Base-by-base conservation (phyloP, 2,329 filamentous ascomycete genomes). In the Colletotrichum navitas region DNA sequence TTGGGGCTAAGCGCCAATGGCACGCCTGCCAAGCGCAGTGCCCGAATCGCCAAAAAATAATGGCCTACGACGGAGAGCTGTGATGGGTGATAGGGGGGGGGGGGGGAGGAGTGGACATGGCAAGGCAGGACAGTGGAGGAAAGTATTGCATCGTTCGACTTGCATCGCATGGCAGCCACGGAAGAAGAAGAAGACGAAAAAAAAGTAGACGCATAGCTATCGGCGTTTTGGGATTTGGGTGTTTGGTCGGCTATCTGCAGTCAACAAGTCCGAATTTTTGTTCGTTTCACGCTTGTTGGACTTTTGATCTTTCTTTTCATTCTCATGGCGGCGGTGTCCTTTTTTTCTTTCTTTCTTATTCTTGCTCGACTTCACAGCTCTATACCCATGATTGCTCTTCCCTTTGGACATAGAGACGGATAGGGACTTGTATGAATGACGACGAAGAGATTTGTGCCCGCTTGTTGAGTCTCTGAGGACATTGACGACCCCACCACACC, bases 1-100 rank as follows among this genome's bases (percentile, higher is more conserved):
- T 2, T 67, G 6, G 71, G 68, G 4, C 47, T 51, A 55, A 68
- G 63, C 43, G 68, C 52, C 7, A 73, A 73, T 32, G 71, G 71
- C 5, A 73, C 71, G 6, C 69, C 69, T 18, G 68, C 68, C 18
- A 73, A 72, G 58, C 45, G 71, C 0, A 72, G 70, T 32, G 21
- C 51, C 16, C 55, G 68, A 3, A 71, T 63, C 16, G 65, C 65
- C 14, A 60, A 68, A 36, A 68, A 68, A 36, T 71, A 12, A 59
- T 18, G 32, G 43, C 16, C 3, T 1, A 7, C 32, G n/a, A 52
- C 10, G 16, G 47, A 63, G 4, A 29, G 24, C 21, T 26, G 32
- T 29, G 32, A 43, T 39, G 32, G 5, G 14, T 29, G 45, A 18
- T 54, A 3, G 4, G 18, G 6, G 18, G 34, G 49, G 29, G 32